Percentiles rank a stretch among this genome's conserved stretches.
These are phyloP conservation scores for Colletotrichum zoysiae DNA, from an alignment of 2,329 filamentous ascomycete genomes.

Conservation along the genomic window DNA sequence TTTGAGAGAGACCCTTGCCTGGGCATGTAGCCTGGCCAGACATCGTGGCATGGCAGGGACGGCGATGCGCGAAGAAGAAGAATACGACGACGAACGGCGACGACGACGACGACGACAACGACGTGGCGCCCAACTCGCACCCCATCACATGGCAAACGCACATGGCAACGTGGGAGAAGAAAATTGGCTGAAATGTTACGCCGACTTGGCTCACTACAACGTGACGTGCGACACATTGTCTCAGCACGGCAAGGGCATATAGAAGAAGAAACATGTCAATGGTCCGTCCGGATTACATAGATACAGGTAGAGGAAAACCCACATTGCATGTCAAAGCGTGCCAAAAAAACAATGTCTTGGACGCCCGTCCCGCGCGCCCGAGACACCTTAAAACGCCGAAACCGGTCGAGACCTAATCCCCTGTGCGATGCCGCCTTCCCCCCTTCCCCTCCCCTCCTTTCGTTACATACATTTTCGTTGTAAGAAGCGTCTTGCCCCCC, in stretches of 20 bases:
- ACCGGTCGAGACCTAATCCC: background rate
- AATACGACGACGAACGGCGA: background rate
- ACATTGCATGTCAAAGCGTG: background rate
- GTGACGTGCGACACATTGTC: background rate
- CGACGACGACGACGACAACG: background rate
- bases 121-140: background rate
- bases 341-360: background rate
- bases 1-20: background rate
- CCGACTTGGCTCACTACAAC: background rate
- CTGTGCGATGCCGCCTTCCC: constrained; percentile 6
- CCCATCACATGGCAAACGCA: constrained; percentile 3
- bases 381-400: constrained; percentile 18
- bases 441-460: background rate
- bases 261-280: background rate
- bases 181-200: background rate
- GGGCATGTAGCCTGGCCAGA: background rate
- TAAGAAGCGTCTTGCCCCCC: constrained; percentile 5
- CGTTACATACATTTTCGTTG: constrained; percentile 20
- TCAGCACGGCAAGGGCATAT: background rate
- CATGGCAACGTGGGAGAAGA: background rate
- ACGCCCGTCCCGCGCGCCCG: constrained; percentile 12
- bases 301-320: background rate
- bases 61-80: no score
- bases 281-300: background rate
- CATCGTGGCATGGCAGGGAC: background rate